phyloP scores from a whole-genome alignment of 768 basidiomycete genomes.

The Suillus subaureus region DNA sequence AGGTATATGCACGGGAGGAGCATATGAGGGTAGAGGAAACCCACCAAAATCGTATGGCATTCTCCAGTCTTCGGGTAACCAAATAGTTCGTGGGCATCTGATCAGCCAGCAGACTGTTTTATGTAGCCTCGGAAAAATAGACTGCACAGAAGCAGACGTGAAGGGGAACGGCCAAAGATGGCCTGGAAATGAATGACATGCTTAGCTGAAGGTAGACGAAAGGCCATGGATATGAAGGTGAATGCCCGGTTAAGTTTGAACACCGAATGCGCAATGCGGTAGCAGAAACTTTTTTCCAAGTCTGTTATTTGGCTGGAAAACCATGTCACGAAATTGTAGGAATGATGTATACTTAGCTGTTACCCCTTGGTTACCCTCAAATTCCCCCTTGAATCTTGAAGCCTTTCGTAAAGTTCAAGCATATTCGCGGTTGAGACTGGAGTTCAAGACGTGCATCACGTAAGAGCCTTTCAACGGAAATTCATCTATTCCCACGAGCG shows the following conservation, averaged over 20 bases:
- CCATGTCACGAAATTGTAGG: neutral
- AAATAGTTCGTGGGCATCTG: neutral
- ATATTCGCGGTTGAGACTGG: neutral
- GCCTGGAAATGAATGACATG: neutral
- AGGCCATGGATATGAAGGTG: constrained; percentile 2
- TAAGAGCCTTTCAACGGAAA: neutral
- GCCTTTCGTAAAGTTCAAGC: neutral
- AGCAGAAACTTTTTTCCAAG: neutral
- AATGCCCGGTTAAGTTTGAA: neutral
- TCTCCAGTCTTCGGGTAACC: neutral
- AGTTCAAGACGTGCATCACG: neutral
- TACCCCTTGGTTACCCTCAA: neutral
- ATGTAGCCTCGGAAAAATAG: neutral
- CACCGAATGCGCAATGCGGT: neutral
- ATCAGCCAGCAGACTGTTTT: neutral
- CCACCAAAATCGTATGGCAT: neutral
- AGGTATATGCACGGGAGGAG: neutral
- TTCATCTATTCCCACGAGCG: neutral
- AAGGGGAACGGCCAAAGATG: neutral
- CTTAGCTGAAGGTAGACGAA: neutral
- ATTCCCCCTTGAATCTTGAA: neutral
- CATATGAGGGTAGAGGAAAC: neutral
- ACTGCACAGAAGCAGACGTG: neutral
- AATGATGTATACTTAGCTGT: neutral
- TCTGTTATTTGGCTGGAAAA: neutral